phyloP scores from a whole-genome alignment of 768 basidiomycete genomes.

The Cytidiella melzeri region DNA sequence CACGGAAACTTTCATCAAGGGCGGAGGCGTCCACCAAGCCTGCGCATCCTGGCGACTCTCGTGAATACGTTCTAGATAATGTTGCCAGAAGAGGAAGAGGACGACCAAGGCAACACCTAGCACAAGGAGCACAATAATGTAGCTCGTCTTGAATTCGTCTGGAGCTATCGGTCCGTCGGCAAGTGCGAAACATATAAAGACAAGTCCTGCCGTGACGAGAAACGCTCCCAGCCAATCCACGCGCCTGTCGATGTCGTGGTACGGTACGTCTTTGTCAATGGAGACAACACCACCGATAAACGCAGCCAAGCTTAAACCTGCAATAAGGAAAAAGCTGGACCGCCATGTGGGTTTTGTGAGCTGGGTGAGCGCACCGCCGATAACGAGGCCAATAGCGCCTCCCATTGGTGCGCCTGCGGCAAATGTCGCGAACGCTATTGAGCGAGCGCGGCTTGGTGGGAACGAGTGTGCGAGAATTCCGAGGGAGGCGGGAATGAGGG shows the following conservation, averaged over 20 bases:
- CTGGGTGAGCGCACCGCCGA: conserved; percentile 69
- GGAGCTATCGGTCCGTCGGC: conserved; percentile 57
- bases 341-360: conserved; percentile 53
- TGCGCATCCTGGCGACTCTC: conserved; percentile 9
- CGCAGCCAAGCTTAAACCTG: conserved; percentile 49
- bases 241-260: conserved; percentile 28
- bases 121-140: conserved; percentile 67
- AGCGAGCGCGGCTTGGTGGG: conserved; percentile 58
- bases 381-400: conserved; percentile 57
- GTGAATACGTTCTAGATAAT: conserved; percentile 41
- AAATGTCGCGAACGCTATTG: conserved; percentile 77
- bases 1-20: conserved; percentile 55
- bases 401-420: conserved; percentile 82
- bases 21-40: conserved; percentile 40
- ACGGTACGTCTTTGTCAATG: conserved; percentile 50
- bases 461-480: conserved; percentile 82
- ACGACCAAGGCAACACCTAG: conserved; percentile 51
- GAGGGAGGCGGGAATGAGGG: conserved; percentile 68
- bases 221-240: conserved; percentile 77
- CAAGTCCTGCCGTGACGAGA: conserved; percentile 57
- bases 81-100: conserved; percentile 62
- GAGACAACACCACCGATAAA: conserved; percentile 47
- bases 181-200: conserved; percentile 67
- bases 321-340: conserved; percentile 52
- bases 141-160: conserved; percentile 52